A percentile compares a stretch with the other conserved stretches of the same genome.
Conservation (phyloP, 2,329 filamentous ascomycete genomes). For the Botryotinia narcissicola region DNA sequence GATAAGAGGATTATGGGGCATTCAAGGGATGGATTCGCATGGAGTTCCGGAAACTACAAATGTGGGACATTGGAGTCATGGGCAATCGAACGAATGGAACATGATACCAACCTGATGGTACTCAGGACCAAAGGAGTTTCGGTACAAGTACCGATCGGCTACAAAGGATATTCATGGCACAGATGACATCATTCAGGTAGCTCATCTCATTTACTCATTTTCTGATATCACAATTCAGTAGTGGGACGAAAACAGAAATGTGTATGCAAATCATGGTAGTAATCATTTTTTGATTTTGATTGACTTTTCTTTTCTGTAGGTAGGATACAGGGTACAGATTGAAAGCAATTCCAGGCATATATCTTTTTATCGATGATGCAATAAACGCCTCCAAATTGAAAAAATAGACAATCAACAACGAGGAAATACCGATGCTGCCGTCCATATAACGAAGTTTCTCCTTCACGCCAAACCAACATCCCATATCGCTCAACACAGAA, state of each 20-base stretch:
- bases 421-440: not conserved
- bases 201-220: not conserved
- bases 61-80: constrained; percentile 2
- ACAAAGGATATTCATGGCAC: not conserved
- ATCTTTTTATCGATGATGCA: constrained; percentile 7
- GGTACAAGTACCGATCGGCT: not conserved
- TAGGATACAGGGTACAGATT: constrained; percentile 9
- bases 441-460: not conserved
- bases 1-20: not conserved
- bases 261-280: not conserved
- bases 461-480: constrained; percentile 3
- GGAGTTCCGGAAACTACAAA: constrained; percentile 12
- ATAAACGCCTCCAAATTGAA: not conserved
- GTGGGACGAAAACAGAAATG: not conserved
- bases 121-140: not conserved
- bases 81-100: not conserved
- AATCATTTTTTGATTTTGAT: not conserved
- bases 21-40: constrained; percentile 9
- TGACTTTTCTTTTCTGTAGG: not conserved
- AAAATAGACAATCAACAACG: not conserved
- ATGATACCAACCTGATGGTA: not conserved
- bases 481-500: not conserved
- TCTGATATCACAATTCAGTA: not conserved
- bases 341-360: constrained; percentile 2
- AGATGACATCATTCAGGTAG: not conserved